phyloP scores from a whole-genome alignment of 805 yeast genomes.

The Barnettozyma wickerhamii region DNA sequence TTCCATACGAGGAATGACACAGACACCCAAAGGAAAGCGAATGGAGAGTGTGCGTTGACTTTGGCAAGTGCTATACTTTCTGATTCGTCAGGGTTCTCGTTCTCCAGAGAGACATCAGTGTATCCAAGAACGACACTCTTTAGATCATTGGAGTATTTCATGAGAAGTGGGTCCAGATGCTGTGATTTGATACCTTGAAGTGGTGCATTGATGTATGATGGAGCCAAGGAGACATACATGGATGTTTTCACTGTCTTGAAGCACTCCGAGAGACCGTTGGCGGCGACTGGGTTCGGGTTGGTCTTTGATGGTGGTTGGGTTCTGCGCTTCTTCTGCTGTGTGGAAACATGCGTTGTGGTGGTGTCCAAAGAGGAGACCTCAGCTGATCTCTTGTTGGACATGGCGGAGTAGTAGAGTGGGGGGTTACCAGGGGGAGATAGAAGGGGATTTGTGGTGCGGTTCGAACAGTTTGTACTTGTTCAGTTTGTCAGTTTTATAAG shows the following conservation, averaged over 20 bases:
- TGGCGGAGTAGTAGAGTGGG: too few relatives aligned
- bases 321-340: slow-evolving; percentile 17
- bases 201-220: slow-evolving; percentile 65
- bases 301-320: slow-evolving; percentile 21
- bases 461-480: too few relatives aligned
- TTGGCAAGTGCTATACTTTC: slow-evolving; percentile 46
- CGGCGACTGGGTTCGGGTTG: slow-evolving; percentile 32
- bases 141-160: slow-evolving; percentile 70
- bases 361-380: neutral
- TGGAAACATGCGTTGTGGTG: neutral
- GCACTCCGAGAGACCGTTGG: slow-evolving; percentile 58
- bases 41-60: slow-evolving; percentile 75
- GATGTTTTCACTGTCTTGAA: slow-evolving; percentile 57
- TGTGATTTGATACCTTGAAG: slow-evolving; percentile 77
- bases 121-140: slow-evolving; percentile 86
- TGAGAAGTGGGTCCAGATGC: slow-evolving; percentile 84
- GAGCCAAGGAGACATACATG: slow-evolving; percentile 85
- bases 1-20: slow-evolving; percentile 86
- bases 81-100: slow-evolving; percentile 33
- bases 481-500: too few relatives aligned
- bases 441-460: too few relatives aligned
- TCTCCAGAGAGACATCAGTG: slow-evolving; percentile 52
- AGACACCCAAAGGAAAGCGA: slow-evolving; percentile 80
- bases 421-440: too few relatives aligned
- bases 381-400: slow-evolving; percentile 1